phyloP scores from a whole-genome alignment of 2,329 filamentous ascomycete genomes.

The Xylaria sp. region DNA sequence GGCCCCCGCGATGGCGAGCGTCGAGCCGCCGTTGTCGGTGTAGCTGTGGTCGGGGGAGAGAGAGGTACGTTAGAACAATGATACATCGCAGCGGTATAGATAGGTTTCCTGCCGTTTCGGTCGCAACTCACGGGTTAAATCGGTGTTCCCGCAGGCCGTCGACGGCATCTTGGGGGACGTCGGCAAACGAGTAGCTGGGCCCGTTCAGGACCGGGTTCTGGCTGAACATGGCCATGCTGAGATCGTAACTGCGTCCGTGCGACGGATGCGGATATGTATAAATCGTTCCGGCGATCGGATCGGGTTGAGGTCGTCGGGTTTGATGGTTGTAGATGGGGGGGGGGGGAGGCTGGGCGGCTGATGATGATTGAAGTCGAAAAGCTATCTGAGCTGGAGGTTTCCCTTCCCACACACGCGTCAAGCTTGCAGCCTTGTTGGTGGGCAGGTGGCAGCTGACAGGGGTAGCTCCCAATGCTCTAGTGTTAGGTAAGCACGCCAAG shows the following conservation, averaged over 20 bases:
- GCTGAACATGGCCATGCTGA: conserved; percentile 68
- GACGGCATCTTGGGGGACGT: conserved; percentile 56
- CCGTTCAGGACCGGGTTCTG: conserved; percentile 71
- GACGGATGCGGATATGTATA: not conserved
- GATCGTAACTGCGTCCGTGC: conserved; percentile 15
- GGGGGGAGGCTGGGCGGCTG: conserved; percentile 18
- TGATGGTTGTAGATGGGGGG: conserved; percentile 15
- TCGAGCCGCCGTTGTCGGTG: conserved; percentile 97
- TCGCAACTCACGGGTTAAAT: conserved; percentile 82
- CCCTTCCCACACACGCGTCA: conserved; percentile 31
- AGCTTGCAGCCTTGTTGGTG: conserved; percentile 55
- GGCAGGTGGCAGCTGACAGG: conserved; percentile 18
- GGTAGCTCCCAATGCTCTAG: conserved; percentile 34
- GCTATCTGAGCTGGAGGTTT: conserved; percentile 9
- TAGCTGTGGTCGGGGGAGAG: conserved; percentile 66
- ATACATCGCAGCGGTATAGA: not conserved
- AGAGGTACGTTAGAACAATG: too few species aligned
- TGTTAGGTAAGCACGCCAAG: conserved; percentile 22
- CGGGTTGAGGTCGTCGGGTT: conserved; percentile 7
- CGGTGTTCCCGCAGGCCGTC: conserved; percentile 71
- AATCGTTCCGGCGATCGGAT: conserved; percentile 3
- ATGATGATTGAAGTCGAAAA: conserved; percentile 25
- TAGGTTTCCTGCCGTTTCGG: not conserved
- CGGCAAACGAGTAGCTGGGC: conserved; percentile 70
- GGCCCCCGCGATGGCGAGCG: conserved; percentile 88